phyloP scores from a whole-genome alignment of 1,284 basidiomycete species.

The Cutaneotrichosporon sp. region DNA sequence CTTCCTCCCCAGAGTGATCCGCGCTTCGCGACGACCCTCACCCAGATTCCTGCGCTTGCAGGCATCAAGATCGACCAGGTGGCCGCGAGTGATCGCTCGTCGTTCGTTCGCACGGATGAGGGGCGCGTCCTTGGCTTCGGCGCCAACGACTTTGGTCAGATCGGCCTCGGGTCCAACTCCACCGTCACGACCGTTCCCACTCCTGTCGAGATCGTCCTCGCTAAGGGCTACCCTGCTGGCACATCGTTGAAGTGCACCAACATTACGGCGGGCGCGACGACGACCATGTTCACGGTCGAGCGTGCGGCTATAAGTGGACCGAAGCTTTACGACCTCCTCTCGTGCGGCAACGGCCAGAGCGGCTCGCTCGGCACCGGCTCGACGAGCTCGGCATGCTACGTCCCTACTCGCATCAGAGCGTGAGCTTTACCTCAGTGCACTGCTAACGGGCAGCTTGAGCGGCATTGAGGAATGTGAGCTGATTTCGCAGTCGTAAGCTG shows the following conservation, averaged over 20 bases:
- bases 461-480: constrained; percentile 77
- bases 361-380: constrained; percentile 81
- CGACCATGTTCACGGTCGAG: constrained; percentile 73
- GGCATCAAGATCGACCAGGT: constrained; percentile 68
- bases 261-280: constrained; percentile 62
- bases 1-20: constrained; percentile 56
- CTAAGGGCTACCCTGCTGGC: constrained; percentile 57
- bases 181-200: constrained; percentile 71
- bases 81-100: constrained; percentile 70
- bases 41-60: constrained; percentile 74
- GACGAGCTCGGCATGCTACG: constrained; percentile 71
- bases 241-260: constrained; percentile 64
- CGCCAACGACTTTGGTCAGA: constrained; percentile 79
- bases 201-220: constrained; percentile 79
- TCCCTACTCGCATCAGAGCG: constrained; percentile 72
- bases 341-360: constrained; percentile 75
- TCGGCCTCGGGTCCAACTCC: constrained; percentile 72
- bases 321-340: constrained; percentile 66
- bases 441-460: constrained; percentile 58
- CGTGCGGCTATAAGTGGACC: constrained; percentile 46
- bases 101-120: constrained; percentile 66
- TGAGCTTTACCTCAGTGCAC: constrained; percentile 23
- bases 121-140: constrained; percentile 88
- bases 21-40: constrained; percentile 69
- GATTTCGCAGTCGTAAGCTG: constrained; percentile 2